Percentiles rank a stretch among this genome's conserved stretches.
Conservation (phyloP, 495 filamentous ascomycete genomes). For the Xylaria grammica region DNA sequence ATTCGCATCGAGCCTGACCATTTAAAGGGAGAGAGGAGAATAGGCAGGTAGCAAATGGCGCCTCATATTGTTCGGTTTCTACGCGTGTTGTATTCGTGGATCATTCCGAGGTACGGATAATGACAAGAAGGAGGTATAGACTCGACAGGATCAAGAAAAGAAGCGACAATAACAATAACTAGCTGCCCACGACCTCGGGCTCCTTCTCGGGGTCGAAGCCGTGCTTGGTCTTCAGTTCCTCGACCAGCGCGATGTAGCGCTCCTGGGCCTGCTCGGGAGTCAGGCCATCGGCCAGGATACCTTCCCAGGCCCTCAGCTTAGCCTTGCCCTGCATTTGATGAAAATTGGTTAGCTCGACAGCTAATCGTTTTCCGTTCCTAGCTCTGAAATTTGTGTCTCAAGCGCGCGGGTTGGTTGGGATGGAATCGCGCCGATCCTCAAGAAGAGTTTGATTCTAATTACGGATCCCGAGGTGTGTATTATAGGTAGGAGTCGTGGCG, state of each 20-base stretch:
- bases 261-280: constrained; percentile 69
- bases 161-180: constrained; percentile 9
- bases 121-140: constrained; percentile 6
- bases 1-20: not conserved
- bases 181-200: constrained; percentile 51
- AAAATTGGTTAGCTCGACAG: not conserved
- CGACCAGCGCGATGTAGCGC: constrained; percentile 74
- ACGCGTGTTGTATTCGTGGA: not conserved
- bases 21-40: not conserved
- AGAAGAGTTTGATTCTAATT: not conserved
- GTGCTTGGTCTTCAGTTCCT: constrained; percentile 69
- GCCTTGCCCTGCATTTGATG: constrained; percentile 65
- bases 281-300: constrained; percentile 61
- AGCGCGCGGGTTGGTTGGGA: not conserved
- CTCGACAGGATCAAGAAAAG: constrained; percentile 21
- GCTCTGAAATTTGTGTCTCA: no score
- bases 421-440: not conserved
- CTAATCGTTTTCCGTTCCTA: not conserved
- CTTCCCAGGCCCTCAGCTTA: constrained; percentile 78
- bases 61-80: not conserved
- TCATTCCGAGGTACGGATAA: not conserved
- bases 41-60: not conserved
- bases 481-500: not conserved
- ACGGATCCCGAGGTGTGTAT: not conserved
- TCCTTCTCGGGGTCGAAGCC: constrained; percentile 62